Percentiles rank a stretch among this genome's conserved stretches.
phyloP scores from a whole-genome alignment of 306 rosid genomes.

The Erythrophleum fordii region DNA sequence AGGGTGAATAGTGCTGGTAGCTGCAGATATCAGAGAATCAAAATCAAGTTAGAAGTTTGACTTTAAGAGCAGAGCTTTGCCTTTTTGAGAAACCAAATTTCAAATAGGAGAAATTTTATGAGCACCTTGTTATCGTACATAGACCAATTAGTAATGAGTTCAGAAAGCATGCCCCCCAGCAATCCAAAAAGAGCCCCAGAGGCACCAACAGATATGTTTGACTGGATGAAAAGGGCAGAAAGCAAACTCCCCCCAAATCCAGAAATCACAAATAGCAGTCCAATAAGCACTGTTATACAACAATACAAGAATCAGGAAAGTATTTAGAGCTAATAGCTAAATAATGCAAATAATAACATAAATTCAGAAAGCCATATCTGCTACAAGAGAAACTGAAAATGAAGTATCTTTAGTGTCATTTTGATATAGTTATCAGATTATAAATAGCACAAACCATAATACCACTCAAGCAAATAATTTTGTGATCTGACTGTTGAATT shows the following conservation, averaged over 20 bases:
- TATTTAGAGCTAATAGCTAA: slow-evolving; percentile 29
- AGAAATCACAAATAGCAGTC: slow-evolving; percentile 79
- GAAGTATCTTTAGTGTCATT: slow-evolving; percentile 14
- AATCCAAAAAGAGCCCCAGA: slow-evolving; percentile 98
- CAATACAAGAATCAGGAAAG: slow-evolving; percentile 24
- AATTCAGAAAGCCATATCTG: slow-evolving; percentile 23
- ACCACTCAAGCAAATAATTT: neutral
- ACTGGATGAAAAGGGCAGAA: slow-evolving; percentile 82
- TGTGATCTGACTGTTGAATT: neutral
- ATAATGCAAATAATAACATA: slow-evolving; percentile 3
- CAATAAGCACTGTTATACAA: slow-evolving; percentile 67
- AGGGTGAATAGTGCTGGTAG: slow-evolving; percentile 77
- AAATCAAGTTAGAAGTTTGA: slow-evolving; percentile 22
- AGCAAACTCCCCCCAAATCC: slow-evolving; percentile 96
- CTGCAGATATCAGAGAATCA: slow-evolving; percentile 50
- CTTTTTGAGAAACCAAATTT: neutral
- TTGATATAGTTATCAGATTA: neutral
- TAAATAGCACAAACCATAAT: neutral
- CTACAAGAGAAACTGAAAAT: slow-evolving; percentile 16
- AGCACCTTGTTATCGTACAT: slow-evolving; percentile 84
- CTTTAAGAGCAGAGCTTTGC: slow-evolving; percentile 16
- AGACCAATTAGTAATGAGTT: slow-evolving; percentile 94
- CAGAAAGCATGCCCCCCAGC: slow-evolving; percentile 96
- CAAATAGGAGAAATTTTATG: slow-evolving; percentile 25
- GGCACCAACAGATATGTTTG: slow-evolving; percentile 96